A percentile compares a stretch with the other conserved stretches of the same genome.
Evolutionary conservation across 257 asterid genomes (phyloP).

Genomic region (Solanum infundibuliforme): DNA sequence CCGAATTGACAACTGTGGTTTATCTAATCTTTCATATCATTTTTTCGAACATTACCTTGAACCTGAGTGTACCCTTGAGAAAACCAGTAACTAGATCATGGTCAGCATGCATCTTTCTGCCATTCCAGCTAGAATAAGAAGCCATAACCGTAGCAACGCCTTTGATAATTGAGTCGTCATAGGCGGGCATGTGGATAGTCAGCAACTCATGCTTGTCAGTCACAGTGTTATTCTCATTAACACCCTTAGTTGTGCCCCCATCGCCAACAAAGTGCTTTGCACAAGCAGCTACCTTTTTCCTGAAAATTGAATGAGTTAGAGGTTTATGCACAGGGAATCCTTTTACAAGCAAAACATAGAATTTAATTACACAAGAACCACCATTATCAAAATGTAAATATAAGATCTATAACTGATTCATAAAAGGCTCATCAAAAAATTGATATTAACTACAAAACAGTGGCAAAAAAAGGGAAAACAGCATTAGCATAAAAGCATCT

Average conservation of each 20-base stretch:
- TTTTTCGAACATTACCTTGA: conserved; percentile 42
- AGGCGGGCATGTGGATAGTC: conserved; percentile 86
- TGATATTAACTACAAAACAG: not conserved
- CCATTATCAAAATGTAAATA: not conserved
- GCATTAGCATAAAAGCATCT: not conserved
- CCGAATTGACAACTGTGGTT: not conserved
- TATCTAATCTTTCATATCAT: not conserved
- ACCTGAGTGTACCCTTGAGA: conserved; percentile 65
- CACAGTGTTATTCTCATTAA: conserved; percentile 61
- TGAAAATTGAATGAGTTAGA: conserved; percentile 8
- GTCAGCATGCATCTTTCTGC: conserved; percentile 73
- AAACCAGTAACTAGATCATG: conserved; percentile 63
- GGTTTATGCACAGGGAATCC: not conserved
- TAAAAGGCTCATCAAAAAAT: not conserved
- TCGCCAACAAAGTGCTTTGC: conserved; percentile 95
- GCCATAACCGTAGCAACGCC: conserved; percentile 81
- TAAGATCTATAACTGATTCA: not conserved
- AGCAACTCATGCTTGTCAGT: conserved; percentile 59
- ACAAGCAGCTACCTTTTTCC: conserved; percentile 91
- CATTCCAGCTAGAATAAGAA: conserved; percentile 91
- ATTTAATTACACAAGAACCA: not conserved
- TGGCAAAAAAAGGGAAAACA: not conserved
- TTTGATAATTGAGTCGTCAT: conserved; percentile 56
- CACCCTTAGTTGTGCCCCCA: conserved; percentile 77
- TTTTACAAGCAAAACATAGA: not conserved